Evolutionary conservation across 257 asterid genomes (phyloP), one percentile per base, ranked within the genome.

Genomic region (Nicotiana paniculata): DNA sequence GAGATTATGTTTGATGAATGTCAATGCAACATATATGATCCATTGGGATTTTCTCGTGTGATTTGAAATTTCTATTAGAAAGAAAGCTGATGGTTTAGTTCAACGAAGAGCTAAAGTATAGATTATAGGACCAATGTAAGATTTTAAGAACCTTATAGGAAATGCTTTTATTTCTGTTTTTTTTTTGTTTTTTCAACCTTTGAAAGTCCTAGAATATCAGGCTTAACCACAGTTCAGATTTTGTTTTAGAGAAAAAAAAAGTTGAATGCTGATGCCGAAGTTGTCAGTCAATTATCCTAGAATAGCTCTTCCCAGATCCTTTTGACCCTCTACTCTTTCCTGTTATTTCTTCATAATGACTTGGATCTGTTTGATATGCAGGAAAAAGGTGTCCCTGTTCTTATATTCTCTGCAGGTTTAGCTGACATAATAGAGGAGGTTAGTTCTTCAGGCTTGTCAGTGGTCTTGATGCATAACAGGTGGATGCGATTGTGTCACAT

Each of bases 351-450:
- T 21, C n/a, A 43, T 24, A 46, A 72, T 72, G 59, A 43, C 13
- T 24, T 21, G 78, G 59, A 18, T 43, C 32, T 72, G 78, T 46
- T 72, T 72, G 59, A 17, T 24, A 43, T 88, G 92, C 93, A 95
- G 99, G 94, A 88, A 83, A 88, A 77, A 88, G 88, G 88, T 86
- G 92, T 92, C 76, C 99, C 98, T 5, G 86, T 95, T 84, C 99
- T 95, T 86, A 91, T 95, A 82, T 93, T 95, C 92, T 95, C 98
- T 77, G 97, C 98, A 81, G 98, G 98, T 63, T 93, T 95, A 51
- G 98, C 98, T 4, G 98, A 95, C 87, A 93, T 93, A 84, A 95
- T 95, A 87, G 98, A 95, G 91, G 98, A 95, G 98, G 98, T 92
- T 69, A 87, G 92, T 72, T 77, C 74, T 85, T 82, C 66, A 65